Evolutionary conservation across 306 rosid genomes (phyloP).

Genomic region (Begonia loranthoides): DNA sequence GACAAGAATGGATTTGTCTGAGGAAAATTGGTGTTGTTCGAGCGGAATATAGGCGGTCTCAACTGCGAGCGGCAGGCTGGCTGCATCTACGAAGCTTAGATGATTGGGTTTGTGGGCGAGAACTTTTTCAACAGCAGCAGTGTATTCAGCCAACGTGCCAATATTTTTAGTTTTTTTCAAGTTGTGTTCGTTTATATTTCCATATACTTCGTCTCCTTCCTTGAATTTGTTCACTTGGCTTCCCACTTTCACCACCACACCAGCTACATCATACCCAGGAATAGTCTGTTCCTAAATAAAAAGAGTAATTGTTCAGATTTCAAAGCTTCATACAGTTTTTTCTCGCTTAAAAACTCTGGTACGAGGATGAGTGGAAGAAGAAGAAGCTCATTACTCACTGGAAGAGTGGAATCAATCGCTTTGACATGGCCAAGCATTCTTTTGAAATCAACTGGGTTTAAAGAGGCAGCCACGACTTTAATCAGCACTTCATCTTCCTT

Average conservation of each 20-base stretch:
- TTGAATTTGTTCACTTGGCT: conserved; percentile 43
- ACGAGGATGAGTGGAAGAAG: background rate
- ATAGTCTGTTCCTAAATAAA: conserved; percentile 19
- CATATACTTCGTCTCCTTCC: conserved; percentile 65
- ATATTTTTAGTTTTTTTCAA: too few species aligned
- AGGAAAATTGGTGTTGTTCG: too few species aligned
- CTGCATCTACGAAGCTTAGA: too few species aligned
- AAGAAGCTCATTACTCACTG: conserved; percentile 22
- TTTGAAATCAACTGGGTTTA: conserved; percentile 54
- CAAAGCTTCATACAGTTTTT: too few species aligned
- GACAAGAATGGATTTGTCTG: too few species aligned
- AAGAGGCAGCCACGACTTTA: conserved; percentile 57
- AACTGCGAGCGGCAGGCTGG: too few species aligned
- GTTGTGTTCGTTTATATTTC: too few species aligned
- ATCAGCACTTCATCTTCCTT: conserved; percentile 46
- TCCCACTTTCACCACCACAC: conserved; percentile 58
- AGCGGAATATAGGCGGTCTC: too few species aligned
- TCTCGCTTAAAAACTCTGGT: too few species aligned
- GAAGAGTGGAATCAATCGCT: conserved; percentile 20
- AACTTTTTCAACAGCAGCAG: too few species aligned
- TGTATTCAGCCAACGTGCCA: too few species aligned
- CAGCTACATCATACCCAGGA: conserved; percentile 60
- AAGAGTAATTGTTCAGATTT: background rate
- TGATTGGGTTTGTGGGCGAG: too few species aligned
- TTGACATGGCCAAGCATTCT: conserved; percentile 29